phyloP scores from a whole-genome alignment of 495 filamentous ascomycete species.

The Cairneyella variabilis region DNA sequence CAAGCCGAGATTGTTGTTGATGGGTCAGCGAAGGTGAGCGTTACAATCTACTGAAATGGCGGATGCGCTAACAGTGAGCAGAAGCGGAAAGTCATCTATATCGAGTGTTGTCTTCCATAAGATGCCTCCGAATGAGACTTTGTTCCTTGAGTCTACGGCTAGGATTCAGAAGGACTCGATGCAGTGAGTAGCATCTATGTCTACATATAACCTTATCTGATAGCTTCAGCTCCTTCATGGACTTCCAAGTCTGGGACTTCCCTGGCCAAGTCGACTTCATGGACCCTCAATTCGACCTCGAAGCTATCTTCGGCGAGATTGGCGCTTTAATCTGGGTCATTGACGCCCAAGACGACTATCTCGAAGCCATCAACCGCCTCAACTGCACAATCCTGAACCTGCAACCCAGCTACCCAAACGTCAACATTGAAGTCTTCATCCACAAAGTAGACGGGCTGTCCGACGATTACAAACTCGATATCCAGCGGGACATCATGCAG shows the following conservation, averaged over 20 bases:
- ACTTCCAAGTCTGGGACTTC: conserved; percentile 97
- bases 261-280: conserved; percentile 89
- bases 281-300: conserved; percentile 80
- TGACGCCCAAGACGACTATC: conserved; percentile 94
- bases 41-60: background rate
- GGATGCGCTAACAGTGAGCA: conserved; percentile 37
- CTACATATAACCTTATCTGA: conserved; percentile 18
- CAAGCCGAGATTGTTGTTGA: conserved; percentile 85
- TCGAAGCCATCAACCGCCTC: conserved; percentile 81
- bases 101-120: conserved; percentile 98
- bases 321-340: conserved; percentile 98
- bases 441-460: conserved; percentile 95
- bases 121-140: conserved; percentile 87
- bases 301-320: conserved; percentile 87
- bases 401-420: conserved; percentile 79
- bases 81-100: conserved; percentile 96
- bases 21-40: conserved; percentile 86
- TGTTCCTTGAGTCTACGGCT: conserved; percentile 92
- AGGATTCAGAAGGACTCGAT: conserved; percentile 89
- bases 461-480: conserved; percentile 91
- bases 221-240: conserved; percentile 82
- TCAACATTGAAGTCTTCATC: conserved; percentile 97
- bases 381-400: conserved; percentile 84
- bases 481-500: conserved; percentile 90
- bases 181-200: conserved; percentile 50